Base-by-base conservation (phyloP, 495 filamentous ascomycete species). In the Neurospora terricola region DNA sequence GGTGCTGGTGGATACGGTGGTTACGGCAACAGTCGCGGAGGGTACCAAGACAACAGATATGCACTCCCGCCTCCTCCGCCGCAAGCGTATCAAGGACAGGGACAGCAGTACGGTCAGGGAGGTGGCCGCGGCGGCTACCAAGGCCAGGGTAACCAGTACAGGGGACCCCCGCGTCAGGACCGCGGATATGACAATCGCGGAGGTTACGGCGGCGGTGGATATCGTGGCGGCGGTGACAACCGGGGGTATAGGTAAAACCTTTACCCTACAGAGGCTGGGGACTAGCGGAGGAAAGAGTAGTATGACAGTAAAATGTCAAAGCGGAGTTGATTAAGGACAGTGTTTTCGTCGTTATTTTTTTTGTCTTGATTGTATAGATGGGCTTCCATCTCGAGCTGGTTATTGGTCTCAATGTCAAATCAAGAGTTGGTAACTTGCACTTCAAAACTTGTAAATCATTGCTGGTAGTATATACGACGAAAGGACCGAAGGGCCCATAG, bases 61-160 rank as follows among this genome's bases (percentile, higher is more conserved):
- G 73, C 59, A 5, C 48, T 71, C 12, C 70, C 73, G 18, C 73
- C 73, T 14, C 70, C 72, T 38, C 72, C 72, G 14, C 68, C 43
- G 45, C 59, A 66, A 38, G 38, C 70, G 16, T 73, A 76, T 36
- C 54, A 30, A 12, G 54, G 72, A 72, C 37, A 62, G 48, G 54
- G 73, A 72, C 37, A 62, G 48, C 36, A 71, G 71, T 48, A 9
- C 54, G 37, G 73, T 6, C 74, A 76, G 11, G 75, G 77, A 1
- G 74, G 74, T 16, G 74, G 76, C n/a, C 69, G 75, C 9, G 74
- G 78, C 7, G 72, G 75, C n/a, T 66, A 73, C 72, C 73, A 74
- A 30, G 72, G 77, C 5, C 72, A n/a, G 69, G 74, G 40, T 69
- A 72, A 39, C 69, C 69, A 75, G 69, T 54, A 73, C 14, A 43